Percentiles rank a stretch among this genome's conserved stretches.
Evolutionary conservation across 257 asterid species (phyloP).

Genomic region (Scutellaria baicalensis): DNA sequence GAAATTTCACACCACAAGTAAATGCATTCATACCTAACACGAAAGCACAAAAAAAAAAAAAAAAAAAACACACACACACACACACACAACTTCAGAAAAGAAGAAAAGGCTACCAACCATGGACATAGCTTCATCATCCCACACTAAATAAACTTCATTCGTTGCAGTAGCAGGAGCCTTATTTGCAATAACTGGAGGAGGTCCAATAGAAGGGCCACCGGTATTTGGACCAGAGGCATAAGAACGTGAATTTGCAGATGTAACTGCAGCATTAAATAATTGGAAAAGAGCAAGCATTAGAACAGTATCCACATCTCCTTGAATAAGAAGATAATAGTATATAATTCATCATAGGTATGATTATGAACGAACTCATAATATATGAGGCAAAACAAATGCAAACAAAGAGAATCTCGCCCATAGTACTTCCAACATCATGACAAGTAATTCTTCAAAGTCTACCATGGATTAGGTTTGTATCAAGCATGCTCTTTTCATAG

Average conservation of each 20-base stretch:
- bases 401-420: background rate
- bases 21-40: background rate
- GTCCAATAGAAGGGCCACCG: slow-evolving; percentile 94
- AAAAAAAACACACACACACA: background rate
- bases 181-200: slow-evolving; percentile 92
- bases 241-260: slow-evolving; percentile 61
- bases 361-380: background rate
- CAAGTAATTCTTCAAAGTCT: background rate
- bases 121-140: slow-evolving; percentile 99
- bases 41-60: background rate
- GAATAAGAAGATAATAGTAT: background rate
- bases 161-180: slow-evolving; percentile 84
- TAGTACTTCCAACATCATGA: background rate
- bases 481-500: background rate
- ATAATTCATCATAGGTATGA: background rate
- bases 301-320: background rate
- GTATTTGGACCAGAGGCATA: slow-evolving; percentile 98
- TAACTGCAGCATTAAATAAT: slow-evolving; percentile 20
- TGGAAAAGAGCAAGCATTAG: background rate
- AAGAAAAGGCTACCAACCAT: slow-evolving; percentile 52
- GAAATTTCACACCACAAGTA: slow-evolving; percentile 1
- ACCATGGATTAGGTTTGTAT: background rate
- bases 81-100: background rate
- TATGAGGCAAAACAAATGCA: background rate
- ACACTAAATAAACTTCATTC: slow-evolving; percentile 89